phyloP scores from a whole-genome alignment of 345 rosid genomes.

The Physaria fendleri region DNA sequence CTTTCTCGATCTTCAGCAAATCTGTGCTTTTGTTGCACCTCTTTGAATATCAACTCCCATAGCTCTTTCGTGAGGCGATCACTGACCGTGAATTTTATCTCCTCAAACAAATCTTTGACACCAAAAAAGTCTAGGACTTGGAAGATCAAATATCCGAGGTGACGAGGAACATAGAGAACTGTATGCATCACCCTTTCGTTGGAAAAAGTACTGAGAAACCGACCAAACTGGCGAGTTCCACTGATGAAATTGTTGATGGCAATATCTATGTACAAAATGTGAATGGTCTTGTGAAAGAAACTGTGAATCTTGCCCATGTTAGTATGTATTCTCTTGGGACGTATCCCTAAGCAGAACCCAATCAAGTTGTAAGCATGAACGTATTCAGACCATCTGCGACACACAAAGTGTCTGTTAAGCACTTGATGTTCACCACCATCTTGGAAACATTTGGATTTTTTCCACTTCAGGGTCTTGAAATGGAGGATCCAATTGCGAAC shows the following conservation, averaged over 20 bases:
- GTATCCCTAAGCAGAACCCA: constrained; percentile 36
- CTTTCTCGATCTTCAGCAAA: constrained; percentile 40
- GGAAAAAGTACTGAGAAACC: background rate
- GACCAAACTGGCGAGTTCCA: background rate
- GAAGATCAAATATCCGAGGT: background rate
- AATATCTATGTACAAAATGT: background rate
- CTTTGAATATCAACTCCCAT: constrained; percentile 45
- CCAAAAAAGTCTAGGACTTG: constrained; percentile 6
- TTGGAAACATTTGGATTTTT: background rate
- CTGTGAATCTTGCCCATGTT: constrained; percentile 10
- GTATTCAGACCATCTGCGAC: constrained; percentile 53
- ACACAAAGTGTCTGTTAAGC: constrained; percentile 25
- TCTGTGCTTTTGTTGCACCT: constrained; percentile 35
- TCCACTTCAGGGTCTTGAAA: constrained; percentile 27
- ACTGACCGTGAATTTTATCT: constrained; percentile 26
- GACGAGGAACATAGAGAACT: background rate
- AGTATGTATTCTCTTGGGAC: constrained; percentile 27
- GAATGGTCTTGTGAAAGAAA: background rate
- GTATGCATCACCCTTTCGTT: background rate
- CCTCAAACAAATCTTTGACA: constrained; percentile 27
- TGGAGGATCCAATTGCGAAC: constrained; percentile 13
- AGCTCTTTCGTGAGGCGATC: constrained; percentile 42
- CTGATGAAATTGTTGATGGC: background rate
- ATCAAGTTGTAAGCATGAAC: constrained; percentile 44
- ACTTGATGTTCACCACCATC: constrained; percentile 17